Conservation (phyloP, 352 stramenopile genomes). For the Blastocystis sp. region DNA sequence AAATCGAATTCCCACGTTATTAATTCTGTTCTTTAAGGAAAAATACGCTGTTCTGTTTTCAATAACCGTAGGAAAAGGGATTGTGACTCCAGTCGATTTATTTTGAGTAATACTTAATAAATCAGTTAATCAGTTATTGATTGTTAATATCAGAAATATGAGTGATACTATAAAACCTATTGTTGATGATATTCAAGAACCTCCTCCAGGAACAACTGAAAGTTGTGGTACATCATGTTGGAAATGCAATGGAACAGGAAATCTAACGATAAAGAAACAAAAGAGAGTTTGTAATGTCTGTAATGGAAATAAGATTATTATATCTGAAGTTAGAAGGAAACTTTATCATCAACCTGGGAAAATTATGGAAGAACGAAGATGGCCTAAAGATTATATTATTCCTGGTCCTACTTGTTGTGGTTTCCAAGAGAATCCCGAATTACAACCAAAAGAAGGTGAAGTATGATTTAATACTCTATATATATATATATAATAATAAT, state of each 20-base stretch:
- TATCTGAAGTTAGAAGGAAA: conserved; percentile 7
- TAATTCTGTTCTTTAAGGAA: no score
- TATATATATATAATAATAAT: no score
- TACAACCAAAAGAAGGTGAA: conserved; percentile 25
- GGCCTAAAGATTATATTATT: conserved; percentile 10
- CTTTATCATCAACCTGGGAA: conserved; percentile 26
- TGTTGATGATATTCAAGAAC: no score
- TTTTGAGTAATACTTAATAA: no score
- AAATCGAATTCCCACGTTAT: no score
- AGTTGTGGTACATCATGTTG: conserved; percentile 28
- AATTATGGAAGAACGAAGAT: conserved; percentile 30
- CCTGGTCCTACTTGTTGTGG: conserved; percentile 8
- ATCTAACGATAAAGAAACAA: conserved; percentile 17
- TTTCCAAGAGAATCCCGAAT: neutral
- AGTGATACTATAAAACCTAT: no score
- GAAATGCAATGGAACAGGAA: conserved; percentile 31
- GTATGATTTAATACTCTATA: no score
- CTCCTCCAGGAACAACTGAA: conserved; percentile 31
- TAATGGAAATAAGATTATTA: conserved; percentile 9
- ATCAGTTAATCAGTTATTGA: no score
- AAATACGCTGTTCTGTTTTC: no score
- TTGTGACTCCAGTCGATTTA: no score
- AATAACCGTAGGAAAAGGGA: no score
- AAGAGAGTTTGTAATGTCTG: conserved; percentile 11
- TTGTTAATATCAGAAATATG: no score